phyloP scores from a whole-genome alignment of 2,329 filamentous ascomycete species.

The Setomelanomma holmii region DNA sequence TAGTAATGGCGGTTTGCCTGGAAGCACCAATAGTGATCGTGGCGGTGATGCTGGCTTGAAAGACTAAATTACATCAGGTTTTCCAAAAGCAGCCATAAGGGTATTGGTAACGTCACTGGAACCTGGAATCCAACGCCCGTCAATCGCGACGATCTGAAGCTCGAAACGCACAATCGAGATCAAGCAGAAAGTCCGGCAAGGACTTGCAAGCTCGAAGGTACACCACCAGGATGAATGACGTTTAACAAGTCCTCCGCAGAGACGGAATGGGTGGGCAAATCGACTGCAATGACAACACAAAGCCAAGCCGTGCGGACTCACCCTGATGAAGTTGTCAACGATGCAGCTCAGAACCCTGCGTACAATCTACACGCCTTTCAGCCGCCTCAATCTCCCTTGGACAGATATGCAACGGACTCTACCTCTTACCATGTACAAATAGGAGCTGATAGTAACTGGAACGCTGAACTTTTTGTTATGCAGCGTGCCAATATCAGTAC shows the following conservation, averaged over 20 bases:
- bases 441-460: too few relatives aligned
- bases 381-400: not conserved
- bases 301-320: not conserved
- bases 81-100: constrained; percentile 30
- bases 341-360: not conserved
- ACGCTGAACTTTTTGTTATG: too few relatives aligned
- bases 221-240: not conserved
- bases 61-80: constrained; percentile 18
- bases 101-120: constrained; percentile 20
- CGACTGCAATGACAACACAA: not conserved
- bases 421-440: not conserved
- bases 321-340: not conserved
- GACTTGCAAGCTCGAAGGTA: not conserved
- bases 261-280: not conserved
- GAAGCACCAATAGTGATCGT: constrained; percentile 18
- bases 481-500: too few relatives aligned
- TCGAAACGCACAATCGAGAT: constrained; percentile 19
- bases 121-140: constrained; percentile 12
- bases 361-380: not conserved
- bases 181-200: not conserved
- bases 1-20: constrained; percentile 20
- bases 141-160: constrained; percentile 18
- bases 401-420: not conserved
- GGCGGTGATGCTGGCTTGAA: constrained; percentile 28
- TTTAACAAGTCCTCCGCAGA: not conserved